phyloP scores from a whole-genome alignment of 164 flowering plant genomes.

The Umbellularia californica region DNA sequence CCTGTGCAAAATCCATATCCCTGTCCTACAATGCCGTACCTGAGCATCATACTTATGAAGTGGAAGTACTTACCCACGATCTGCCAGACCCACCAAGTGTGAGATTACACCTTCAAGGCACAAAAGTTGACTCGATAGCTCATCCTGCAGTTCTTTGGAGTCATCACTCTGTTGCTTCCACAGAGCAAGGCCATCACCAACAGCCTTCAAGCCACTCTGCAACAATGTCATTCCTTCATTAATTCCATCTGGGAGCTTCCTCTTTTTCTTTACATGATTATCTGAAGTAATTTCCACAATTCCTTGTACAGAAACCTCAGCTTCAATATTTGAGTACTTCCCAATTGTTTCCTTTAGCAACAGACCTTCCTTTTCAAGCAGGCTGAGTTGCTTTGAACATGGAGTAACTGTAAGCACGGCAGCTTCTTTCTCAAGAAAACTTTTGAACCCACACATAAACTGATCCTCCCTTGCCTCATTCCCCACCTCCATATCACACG shows the following conservation, averaged over 20 bases:
- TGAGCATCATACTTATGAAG: too few relatives aligned
- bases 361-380: slow-evolving; percentile 57
- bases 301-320: slow-evolving; percentile 22
- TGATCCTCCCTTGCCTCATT: slow-evolving; percentile 46
- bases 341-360: slow-evolving; percentile 42
- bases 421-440: slow-evolving; percentile 75
- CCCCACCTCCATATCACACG: slow-evolving; percentile 60
- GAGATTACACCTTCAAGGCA: slow-evolving; percentile 63
- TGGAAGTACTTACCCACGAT: slow-evolving; percentile 2
- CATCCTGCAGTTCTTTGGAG: slow-evolving; percentile 44
- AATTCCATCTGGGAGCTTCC: slow-evolving; percentile 72
- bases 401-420: slow-evolving; percentile 35
- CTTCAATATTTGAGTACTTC: slow-evolving; percentile 15
- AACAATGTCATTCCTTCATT: slow-evolving; percentile 64
- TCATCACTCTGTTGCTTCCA: slow-evolving; percentile 45
- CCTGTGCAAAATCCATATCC: too few relatives aligned
- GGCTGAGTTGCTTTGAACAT: slow-evolving; percentile 39
- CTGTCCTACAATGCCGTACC: too few relatives aligned
- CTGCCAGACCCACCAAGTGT: slow-evolving; percentile 46
- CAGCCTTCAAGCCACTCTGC: slow-evolving; percentile 60
- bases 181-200: slow-evolving; percentile 53
- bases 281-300: slow-evolving; percentile 29
- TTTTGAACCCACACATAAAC: slow-evolving; percentile 78
- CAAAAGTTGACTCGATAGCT: slow-evolving; percentile 47
- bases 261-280: slow-evolving; percentile 42